Conservation (phyloP, 352 stramenopile genomes). For the Achlya hypogyna region DNA sequence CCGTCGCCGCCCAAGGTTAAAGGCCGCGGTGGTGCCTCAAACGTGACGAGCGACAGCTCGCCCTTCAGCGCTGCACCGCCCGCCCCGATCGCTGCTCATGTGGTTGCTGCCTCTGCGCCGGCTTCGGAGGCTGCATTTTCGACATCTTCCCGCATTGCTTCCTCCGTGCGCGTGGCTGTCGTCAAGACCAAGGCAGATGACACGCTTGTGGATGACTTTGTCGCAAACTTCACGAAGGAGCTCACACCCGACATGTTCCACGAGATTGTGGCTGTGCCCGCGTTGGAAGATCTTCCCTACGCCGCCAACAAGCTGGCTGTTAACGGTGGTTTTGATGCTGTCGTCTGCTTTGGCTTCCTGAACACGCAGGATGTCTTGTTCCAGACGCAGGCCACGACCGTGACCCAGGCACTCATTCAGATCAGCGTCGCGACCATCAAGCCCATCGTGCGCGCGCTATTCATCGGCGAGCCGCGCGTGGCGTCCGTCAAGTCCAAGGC, state of each 20-base stretch:
- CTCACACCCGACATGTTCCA: background rate
- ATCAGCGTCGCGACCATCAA: constrained; percentile 77
- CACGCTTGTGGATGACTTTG: constrained; percentile 47
- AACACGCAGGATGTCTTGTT: constrained; percentile 59
- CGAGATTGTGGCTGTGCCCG: constrained; percentile 38
- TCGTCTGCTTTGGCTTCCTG: constrained; percentile 73
- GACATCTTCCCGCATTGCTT: background rate
- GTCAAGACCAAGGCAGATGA: constrained; percentile 69
- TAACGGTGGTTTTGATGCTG: constrained; percentile 53
- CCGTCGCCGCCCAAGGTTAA: constrained; percentile 21
- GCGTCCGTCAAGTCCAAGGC: constrained; percentile 64
- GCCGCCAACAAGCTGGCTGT: constrained; percentile 72
- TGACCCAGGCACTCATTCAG: constrained; percentile 71
- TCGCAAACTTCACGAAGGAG: constrained; percentile 9
- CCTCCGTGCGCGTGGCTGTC: constrained; percentile 43
- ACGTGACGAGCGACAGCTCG: constrained; percentile 11
- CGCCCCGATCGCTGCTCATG: constrained; percentile 23
- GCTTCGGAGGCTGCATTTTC: constrained; percentile 6
- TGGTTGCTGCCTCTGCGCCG: background rate
- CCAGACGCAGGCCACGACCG: constrained; percentile 35
- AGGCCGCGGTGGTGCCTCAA: constrained; percentile 16
- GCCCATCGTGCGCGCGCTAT: constrained; percentile 66
- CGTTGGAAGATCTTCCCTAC: constrained; percentile 66
- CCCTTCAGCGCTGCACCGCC: constrained; percentile 29
- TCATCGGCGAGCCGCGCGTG: constrained; percentile 65